A percentile compares a stretch with the other conserved stretches of the same genome.
Evolutionary conservation across 139 green algal species (phyloP).

Genomic region (Chlamydomonas eustigma): DNA sequence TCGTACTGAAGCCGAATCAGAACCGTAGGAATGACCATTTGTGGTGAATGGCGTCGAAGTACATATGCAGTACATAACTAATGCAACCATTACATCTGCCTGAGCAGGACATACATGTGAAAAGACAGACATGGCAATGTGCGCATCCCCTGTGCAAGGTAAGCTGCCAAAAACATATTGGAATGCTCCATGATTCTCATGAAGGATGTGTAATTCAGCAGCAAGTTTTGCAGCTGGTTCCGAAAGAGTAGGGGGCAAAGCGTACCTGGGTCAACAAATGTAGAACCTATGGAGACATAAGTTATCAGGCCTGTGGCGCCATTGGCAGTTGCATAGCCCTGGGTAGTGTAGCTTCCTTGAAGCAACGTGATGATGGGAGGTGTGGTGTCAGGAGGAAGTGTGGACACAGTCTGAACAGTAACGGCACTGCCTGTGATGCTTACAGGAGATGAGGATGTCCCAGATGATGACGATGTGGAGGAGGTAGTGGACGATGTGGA

Average conservation of each 20-base stretch:
- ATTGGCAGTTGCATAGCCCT: background rate
- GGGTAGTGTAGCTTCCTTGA: background rate
- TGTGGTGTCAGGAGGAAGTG: background rate
- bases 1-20: background rate
- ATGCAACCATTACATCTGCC: background rate
- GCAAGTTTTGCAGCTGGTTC: background rate
- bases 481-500: background rate
- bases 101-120: too few species aligned
- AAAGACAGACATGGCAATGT: too few species aligned
- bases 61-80: background rate
- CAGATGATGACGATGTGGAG: background rate
- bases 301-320: background rate
- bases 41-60: background rate
- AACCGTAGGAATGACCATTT: background rate
- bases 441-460: background rate
- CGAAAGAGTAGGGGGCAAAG: background rate
- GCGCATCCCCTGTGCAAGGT: too few species aligned
- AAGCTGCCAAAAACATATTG: too few species aligned
- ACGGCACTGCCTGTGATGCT: background rate
- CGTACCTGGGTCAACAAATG: background rate
- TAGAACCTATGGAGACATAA: background rate
- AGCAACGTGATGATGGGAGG: slow-evolving; percentile 3
- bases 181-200: too few species aligned
- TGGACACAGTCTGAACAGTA: too few species aligned
- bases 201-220: background rate